phyloP scores from a whole-genome alignment of 2,329 filamentous ascomycete genomes.

The Ascocoryne sarcoides region DNA sequence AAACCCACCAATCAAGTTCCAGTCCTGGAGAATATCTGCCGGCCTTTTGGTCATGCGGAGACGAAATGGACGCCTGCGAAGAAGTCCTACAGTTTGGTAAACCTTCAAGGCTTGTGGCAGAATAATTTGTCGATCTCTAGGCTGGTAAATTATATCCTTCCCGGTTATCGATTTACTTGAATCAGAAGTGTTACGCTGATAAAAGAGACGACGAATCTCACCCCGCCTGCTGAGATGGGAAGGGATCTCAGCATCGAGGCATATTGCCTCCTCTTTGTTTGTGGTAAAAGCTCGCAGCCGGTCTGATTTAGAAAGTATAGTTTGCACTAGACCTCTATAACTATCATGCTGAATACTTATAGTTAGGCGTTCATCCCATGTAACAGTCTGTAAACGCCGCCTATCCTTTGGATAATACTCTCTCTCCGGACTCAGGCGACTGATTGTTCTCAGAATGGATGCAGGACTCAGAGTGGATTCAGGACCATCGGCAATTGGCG shows the following conservation, averaged over 20 bases:
- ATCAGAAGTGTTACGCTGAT: conserved; percentile 13
- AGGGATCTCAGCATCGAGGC: conserved; percentile 1
- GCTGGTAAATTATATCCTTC: conserved; percentile 6
- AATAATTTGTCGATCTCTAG: conserved; percentile 8
- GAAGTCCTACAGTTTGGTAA: conserved; percentile 10
- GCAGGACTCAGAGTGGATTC: no score
- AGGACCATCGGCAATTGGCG: conserved; percentile 6
- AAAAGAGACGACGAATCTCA: conserved; percentile 8
- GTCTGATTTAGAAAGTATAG: background rate
- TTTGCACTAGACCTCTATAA: conserved; percentile 8
- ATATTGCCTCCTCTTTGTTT: background rate
- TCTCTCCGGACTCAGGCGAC: conserved; percentile 27
- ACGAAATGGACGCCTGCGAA: conserved; percentile 8
- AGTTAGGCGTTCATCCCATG: conserved; percentile 34
- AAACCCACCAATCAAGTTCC: conserved; percentile 28
- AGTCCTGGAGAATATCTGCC: conserved; percentile 16
- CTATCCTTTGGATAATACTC: conserved; percentile 36
- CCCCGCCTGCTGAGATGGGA: conserved; percentile 9
- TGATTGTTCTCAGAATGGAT: conserved; percentile 8
- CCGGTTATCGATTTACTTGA: background rate
- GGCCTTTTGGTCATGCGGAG: conserved; percentile 5
- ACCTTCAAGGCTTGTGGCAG: conserved; percentile 14
- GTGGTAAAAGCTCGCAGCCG: conserved; percentile 4
- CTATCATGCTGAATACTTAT: conserved; percentile 34
- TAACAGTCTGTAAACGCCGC: conserved; percentile 35